Conservation (phyloP, 768 basidiomycete genomes). For the Rhodotorula babjevae region DNA sequence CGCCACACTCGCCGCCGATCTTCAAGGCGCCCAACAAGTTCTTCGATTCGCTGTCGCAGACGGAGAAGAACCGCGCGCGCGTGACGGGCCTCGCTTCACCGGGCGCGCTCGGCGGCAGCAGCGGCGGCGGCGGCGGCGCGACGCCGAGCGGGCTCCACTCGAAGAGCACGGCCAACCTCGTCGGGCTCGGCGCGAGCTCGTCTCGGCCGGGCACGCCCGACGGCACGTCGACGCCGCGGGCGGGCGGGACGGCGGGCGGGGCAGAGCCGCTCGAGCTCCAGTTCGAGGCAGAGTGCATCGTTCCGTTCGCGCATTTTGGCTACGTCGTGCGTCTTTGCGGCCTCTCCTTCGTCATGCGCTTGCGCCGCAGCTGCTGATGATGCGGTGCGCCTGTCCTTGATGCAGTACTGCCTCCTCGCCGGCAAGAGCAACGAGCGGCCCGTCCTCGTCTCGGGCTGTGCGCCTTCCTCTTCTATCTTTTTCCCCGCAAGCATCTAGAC, state of each 20-base stretch:
- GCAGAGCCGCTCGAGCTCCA: constrained; percentile 22
- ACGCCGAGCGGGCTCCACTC: neutral
- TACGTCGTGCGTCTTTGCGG: constrained; percentile 62
- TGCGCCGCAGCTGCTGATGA: too few species aligned
- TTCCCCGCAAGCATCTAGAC: too few species aligned
- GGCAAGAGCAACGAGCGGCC: constrained; percentile 50
- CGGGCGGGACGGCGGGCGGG: neutral
- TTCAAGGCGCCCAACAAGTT: constrained; percentile 38
- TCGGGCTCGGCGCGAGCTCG: neutral
- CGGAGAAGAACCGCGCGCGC: constrained; percentile 26
- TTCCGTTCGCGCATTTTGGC: constrained; percentile 87
- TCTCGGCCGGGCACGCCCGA: neutral
- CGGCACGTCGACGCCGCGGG: neutral
- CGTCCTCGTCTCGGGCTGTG: constrained; percentile 43
- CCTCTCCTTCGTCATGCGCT: too few species aligned
- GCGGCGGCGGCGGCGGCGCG: neutral
- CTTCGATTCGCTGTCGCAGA: constrained; percentile 36
- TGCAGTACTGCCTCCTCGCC: constrained; percentile 52
- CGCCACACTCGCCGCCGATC: constrained; percentile 35
- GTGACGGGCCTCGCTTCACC: neutral
- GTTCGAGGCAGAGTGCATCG: constrained; percentile 54
- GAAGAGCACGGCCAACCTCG: neutral
- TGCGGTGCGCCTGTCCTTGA: too few species aligned
- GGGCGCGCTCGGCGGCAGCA: too few species aligned
- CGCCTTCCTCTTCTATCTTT: neutral